Conservation (phyloP, 805 yeast species). For the Zygotorulaspora sp. region DNA sequence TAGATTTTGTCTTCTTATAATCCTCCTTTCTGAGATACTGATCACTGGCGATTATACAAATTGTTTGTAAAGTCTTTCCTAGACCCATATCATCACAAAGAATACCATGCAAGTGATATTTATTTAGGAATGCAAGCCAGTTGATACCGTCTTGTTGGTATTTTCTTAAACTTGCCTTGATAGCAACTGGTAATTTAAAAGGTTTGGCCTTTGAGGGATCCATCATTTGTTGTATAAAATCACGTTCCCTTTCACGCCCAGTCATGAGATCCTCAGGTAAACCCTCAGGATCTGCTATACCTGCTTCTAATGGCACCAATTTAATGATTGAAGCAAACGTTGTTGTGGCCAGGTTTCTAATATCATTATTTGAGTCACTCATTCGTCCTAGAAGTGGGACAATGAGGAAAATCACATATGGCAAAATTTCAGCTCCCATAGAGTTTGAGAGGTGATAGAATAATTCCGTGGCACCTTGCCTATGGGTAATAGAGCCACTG, state of each 20-base stretch:
- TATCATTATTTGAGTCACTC: constrained; percentile 90
- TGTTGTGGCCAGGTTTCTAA: constrained; percentile 87
- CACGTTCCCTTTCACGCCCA: constrained; percentile 92
- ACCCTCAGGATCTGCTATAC: constrained; percentile 91
- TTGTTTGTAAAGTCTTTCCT: constrained; percentile 95
- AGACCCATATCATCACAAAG: constrained; percentile 99
- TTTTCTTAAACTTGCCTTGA: constrained; percentile 86
- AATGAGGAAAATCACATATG: constrained; percentile 90
- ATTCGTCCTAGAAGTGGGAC: constrained; percentile 96
- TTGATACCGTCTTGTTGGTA: constrained; percentile 98
- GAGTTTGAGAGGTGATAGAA: constrained; percentile 76
- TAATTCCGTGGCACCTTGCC: constrained; percentile 94
- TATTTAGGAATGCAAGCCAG: constrained; percentile 94
- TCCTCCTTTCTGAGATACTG: constrained; percentile 80
- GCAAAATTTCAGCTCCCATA: constrained; percentile 86
- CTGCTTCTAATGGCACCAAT: constrained; percentile 94
- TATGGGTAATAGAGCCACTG: constrained; percentile 60
- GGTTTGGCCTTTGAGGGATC: constrained; percentile 88
- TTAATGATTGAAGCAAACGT: constrained; percentile 95
- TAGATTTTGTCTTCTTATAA: constrained; percentile 51
- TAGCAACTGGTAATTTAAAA: constrained; percentile 82
- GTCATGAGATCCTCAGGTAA: constrained; percentile 77
- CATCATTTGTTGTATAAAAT: constrained; percentile 95
- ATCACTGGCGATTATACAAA: constrained; percentile 94
- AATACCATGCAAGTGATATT: constrained; percentile 93